Base-by-base conservation (phyloP, 305 asterid genomes). In the Solanum hybrid region DNA sequence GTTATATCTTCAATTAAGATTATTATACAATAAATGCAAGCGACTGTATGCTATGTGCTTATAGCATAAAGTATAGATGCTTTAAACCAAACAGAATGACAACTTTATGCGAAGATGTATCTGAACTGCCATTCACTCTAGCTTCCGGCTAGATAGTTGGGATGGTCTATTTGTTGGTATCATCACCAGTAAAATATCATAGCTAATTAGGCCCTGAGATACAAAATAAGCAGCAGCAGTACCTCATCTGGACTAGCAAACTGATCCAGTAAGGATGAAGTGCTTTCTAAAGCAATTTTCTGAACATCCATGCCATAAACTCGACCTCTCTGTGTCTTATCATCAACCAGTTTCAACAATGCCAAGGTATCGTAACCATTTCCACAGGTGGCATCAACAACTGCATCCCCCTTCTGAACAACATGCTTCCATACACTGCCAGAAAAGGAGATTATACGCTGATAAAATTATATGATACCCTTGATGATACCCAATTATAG, bases 341-440 rank as follows among this genome's bases (percentile, higher is more conserved):
- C 99, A 66, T 94, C 97, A 88, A 95, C 92, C 90, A 96, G 91
- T 86, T 92, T 94, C 14, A 94, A 91, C 94, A 97, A 90, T 69
- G 98, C 97, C 31, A 97, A 90, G 40, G 99, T 94, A 92, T 97
- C 99, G 10, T 94, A 90, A 86, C 99, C 99, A 90, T 96, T 97
- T 86, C 99, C 99, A 90, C 99, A 97, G 56, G 99, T 97, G 89
- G 99, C 99, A 64, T 96, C 99, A 77, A 97, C 88, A 87, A 95
- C 98, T 82, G 91, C 90, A 82, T 96, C 99, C 86, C 99, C 98
- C 92, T 94, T 96, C 89, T 92, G 87, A 7, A 97, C 94, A 45
- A 95, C 92, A 89, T 94, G 95, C 91, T 93, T 95, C 99, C 99
- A 97, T 78, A 95, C 94, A 88, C 99, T 97, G 87, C 89, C 77